These are phyloP conservation scores for Euphorbia neoarborescens DNA, from an alignment of 441 rosid genomes.

Conservation along the genomic window DNA sequence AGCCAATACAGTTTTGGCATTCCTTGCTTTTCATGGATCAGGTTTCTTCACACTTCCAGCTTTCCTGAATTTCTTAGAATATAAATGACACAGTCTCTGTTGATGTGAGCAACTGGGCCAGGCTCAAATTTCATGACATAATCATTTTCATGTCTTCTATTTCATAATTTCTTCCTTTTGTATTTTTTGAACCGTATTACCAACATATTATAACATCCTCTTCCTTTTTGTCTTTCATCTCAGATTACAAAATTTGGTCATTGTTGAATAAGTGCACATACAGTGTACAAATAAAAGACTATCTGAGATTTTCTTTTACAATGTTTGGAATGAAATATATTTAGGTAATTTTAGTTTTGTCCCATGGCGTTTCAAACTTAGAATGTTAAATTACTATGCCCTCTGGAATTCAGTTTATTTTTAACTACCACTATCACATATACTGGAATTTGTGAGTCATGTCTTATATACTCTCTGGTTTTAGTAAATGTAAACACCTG, in stretches of 20 bases:
- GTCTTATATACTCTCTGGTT: neutral
- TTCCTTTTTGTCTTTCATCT: neutral
- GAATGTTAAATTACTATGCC: neutral
- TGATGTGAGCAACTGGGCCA: too few relatives aligned
- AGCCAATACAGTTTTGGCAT: slow-evolving; percentile 77
- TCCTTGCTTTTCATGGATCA: slow-evolving; percentile 94
- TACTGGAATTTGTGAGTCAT: neutral
- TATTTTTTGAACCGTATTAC: neutral
- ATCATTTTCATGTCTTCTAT: neutral
- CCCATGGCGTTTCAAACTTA: neutral
- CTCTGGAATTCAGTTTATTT: neutral
- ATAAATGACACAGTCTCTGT: neutral
- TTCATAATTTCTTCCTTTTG: neutral
- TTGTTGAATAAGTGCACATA: neutral
- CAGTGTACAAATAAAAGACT: neutral
- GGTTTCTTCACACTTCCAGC: slow-evolving; percentile 37
- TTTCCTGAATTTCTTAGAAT: neutral
- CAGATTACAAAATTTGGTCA: neutral
- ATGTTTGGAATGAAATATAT: neutral
- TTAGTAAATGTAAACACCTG: too few relatives aligned
- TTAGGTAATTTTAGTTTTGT: neutral
- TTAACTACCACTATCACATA: neutral
- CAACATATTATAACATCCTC: neutral
- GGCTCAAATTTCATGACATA: too few relatives aligned
- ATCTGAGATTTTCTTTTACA: too few relatives aligned